Conservation (phyloP, 139 green algal genomes). For the Mychonastes homosphaera region DNA sequence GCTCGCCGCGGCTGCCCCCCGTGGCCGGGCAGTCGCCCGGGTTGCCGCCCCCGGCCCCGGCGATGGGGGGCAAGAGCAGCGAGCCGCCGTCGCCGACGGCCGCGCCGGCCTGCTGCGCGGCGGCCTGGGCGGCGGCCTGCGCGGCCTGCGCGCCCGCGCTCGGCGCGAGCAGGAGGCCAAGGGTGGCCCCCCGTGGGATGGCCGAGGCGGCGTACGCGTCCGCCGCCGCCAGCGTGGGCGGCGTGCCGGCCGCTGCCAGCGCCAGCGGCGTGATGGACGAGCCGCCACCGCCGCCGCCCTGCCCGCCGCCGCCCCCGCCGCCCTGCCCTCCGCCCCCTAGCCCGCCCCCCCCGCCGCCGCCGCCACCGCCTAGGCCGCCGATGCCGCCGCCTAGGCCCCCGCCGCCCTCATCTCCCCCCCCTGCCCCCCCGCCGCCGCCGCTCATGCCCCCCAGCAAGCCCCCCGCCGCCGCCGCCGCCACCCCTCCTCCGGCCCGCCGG, state of each 20-base stretch:
- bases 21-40: slow-evolving; percentile 3
- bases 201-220: no score
- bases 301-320: background rate
- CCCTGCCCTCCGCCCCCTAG: no score
- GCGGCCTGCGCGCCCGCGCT: background rate
- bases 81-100: background rate
- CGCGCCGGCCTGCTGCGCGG: background rate
- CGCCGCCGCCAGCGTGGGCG: background rate
- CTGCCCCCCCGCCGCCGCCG: background rate
- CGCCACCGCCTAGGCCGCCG: no score
- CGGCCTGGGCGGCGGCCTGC: slow-evolving; percentile 1
- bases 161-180: no score
- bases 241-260: background rate
- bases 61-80: no score
- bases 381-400: no score
- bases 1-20: no score
- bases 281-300: background rate
- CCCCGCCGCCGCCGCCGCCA: background rate
- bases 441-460: background rate
- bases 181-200: no score
- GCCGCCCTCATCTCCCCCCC: no score
- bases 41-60: background rate
- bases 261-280: background rate
- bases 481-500: background rate
- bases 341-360: no score